phyloP scores from a whole-genome alignment of 257 asterid species.

The Hygrophila difformis region DNA sequence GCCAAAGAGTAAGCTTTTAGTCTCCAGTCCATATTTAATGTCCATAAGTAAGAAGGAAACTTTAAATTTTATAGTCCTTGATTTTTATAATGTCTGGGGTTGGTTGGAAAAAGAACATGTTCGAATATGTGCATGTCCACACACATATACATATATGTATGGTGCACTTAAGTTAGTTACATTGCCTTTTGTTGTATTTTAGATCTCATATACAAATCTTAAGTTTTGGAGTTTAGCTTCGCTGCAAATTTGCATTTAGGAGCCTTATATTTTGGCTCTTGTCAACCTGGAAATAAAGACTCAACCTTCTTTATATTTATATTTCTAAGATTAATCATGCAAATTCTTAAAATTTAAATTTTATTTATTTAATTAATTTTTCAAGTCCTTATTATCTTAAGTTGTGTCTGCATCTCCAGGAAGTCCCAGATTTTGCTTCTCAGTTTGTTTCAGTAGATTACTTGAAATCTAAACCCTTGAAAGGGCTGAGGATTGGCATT shows the following conservation, averaged over 20 bases:
- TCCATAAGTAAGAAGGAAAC: too few species aligned
- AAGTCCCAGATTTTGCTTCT: conserved; percentile 58
- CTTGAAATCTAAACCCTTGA: conserved; percentile 69
- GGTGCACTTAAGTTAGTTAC: too few species aligned
- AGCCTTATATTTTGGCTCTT: conserved; percentile 5
- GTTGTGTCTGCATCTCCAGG: conserved; percentile 52
- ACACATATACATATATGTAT: too few species aligned
- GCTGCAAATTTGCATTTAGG: background rate
- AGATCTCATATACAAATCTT: background rate
- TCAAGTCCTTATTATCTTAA: conserved; percentile 10
- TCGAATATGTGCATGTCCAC: too few species aligned
- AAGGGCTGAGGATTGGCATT: conserved; percentile 82
- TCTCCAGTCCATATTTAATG: too few species aligned
- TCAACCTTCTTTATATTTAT: conserved; percentile 9
- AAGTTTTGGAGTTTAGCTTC: conserved; percentile 1
- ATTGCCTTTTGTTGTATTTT: background rate
- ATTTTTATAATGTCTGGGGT: too few species aligned
- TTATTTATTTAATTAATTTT: background rate
- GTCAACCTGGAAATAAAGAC: conserved; percentile 1
- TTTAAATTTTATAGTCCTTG: too few species aligned
- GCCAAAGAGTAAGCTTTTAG: conserved; percentile 44
- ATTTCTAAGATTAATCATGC: too few species aligned
- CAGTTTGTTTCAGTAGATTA: conserved; percentile 45
- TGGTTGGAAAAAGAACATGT: too few species aligned
- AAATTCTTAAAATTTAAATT: too few species aligned